These are phyloP conservation scores for Scedosporium aurantiacum DNA, from an alignment of 2,329 filamentous ascomycete genomes.

Conservation along the genomic window DNA sequence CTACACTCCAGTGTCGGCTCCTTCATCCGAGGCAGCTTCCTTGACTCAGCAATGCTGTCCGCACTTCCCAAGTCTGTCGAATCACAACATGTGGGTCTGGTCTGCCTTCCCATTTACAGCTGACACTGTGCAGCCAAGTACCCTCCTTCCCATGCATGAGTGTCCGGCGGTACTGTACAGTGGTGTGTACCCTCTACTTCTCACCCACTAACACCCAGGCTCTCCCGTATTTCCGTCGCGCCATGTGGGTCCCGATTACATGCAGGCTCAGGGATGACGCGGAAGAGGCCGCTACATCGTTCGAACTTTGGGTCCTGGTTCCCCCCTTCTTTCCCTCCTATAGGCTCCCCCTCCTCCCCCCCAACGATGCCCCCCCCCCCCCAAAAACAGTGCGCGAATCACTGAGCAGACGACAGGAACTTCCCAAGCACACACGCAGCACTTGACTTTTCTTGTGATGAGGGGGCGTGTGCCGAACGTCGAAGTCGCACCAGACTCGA, in stretches of 20 bases:
- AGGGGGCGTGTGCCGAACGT: no score
- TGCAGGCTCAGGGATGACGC: conserved; percentile 1
- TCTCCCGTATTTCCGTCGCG: conserved; percentile 3
- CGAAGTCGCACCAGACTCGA: background rate
- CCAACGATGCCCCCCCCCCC: background rate
- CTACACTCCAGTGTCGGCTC: background rate
- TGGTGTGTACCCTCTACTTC: background rate
- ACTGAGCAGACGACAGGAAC: background rate
- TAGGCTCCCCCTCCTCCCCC: background rate
- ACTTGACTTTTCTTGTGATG: no score
- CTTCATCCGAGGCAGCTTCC: background rate
- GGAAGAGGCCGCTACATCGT: conserved; percentile 5
- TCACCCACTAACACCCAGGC: background rate
- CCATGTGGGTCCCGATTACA: background rate
- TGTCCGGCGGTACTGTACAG: background rate
- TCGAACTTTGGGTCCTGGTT: conserved; percentile 1
- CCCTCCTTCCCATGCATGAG: background rate
- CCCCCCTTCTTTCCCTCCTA: background rate
- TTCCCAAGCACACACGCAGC: background rate
- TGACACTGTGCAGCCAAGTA: background rate
- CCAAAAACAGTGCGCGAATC: background rate
- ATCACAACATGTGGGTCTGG: no score
- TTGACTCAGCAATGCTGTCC: background rate
- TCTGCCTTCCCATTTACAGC: no score
- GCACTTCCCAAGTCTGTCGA: no score